Base-by-base conservation (phyloP, 352 stramenopile species). In the Blastocystis sp. region DNA sequence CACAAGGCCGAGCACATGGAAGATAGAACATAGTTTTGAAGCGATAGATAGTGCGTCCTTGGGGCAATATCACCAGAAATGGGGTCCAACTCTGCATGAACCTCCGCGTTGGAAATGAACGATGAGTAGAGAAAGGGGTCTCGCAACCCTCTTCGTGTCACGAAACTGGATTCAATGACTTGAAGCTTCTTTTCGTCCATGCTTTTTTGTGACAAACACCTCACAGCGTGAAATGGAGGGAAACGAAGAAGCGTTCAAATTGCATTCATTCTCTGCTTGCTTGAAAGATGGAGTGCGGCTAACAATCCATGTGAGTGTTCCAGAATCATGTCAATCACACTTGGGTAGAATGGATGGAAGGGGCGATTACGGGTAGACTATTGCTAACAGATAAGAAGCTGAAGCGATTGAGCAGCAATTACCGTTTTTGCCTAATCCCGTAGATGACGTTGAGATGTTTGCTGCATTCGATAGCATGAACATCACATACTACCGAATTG, bases 381-480 rank as follows among this genome's bases (percentile, higher is more conserved):
- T 41, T 77, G 9, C 45, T 77, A 9, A 77, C 66, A 21, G 66
- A 77, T 11, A 77, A 60, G 66, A 77, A 77, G 34, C 60, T 53
- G n/a, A 48, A 53, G 21, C 66, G 66, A 56, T 59, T 77, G 60
- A 77, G 66, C 60, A 41, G 10, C 38, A 10, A 34, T 61, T 40
- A 59, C n/a, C n/a, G 53, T 4, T 60, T 48, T 5, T 48, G 5
- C 17, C 7, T 77, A 48, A 77, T 61, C 4, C 5, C 28, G 3
- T 34, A 77, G 66, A 77, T 77, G 66, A 77, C 23, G 66, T 77
- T 28, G 38, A 53, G 2, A 53, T 77, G 43, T 77, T 77, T 59
- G 40, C 5, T 77, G 43, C 34, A 34, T 77, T 77, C 34, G 7
- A 19, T 34, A 21, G 2, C 19, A 9, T 77, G 21, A 43, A 43